phyloP scores from a whole-genome alignment of 2,329 filamentous ascomycete species.

The Xylogone sp. region DNA sequence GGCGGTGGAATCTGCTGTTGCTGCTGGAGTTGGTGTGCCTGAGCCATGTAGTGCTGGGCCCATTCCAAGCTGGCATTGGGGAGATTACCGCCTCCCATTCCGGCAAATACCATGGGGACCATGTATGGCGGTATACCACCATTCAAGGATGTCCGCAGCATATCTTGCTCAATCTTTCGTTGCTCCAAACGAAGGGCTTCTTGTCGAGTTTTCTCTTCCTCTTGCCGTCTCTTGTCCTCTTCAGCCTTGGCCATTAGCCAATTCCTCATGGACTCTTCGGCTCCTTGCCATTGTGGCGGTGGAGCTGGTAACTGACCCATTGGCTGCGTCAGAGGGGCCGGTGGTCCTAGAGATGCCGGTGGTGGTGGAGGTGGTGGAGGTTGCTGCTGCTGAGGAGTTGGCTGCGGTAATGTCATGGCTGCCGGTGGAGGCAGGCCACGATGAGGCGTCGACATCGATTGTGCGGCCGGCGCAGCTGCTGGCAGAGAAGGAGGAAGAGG shows the following conservation, averaged over 20 bases:
- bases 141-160: constrained; percentile 64
- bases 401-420: constrained; percentile 55
- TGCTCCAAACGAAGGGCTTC: constrained; percentile 68
- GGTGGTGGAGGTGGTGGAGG: constrained; percentile 20
- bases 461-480: constrained; percentile 37
- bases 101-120: constrained; percentile 71
- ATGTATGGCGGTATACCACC: constrained; percentile 71
- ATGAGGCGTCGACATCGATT: constrained; percentile 66
- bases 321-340: constrained; percentile 26
- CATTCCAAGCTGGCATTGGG: constrained; percentile 61
- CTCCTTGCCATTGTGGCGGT: constrained; percentile 62
- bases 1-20: constrained; percentile 26
- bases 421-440: constrained; percentile 67
- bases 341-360: constrained; percentile 31
- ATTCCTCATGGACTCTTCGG: constrained; percentile 66
- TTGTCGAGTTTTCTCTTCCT: constrained; percentile 64
- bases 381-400: constrained; percentile 13
- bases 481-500: constrained; percentile 24
- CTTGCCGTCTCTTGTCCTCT: constrained; percentile 69
- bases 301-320: constrained; percentile 57
- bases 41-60: constrained; percentile 62
- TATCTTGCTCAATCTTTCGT: constrained; percentile 68
- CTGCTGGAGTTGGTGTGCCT: constrained; percentile 44
- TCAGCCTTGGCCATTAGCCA: constrained; percentile 71
- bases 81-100: constrained; percentile 61